Base-by-base conservation (phyloP, 441 rosid species). In the Lepidium campestre region DNA sequence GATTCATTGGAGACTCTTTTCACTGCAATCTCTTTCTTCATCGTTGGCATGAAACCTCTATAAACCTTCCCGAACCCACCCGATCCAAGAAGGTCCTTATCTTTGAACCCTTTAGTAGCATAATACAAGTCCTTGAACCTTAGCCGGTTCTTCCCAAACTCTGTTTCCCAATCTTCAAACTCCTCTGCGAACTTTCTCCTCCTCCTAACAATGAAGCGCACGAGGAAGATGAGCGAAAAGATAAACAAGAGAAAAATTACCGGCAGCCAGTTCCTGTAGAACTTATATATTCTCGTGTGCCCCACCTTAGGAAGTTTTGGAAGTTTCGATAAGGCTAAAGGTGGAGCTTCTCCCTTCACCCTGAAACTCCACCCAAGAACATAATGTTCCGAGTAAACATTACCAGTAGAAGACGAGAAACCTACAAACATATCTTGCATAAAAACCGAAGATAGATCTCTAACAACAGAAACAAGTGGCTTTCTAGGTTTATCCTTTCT, bases 1-100 rank as follows among this genome's bases (percentile, higher is more conserved):
- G 32, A 27, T 27, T 27, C 32, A 2, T 6, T 27, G 7, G 32
- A 27, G 32, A 27, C 32, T 27, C 32, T 27, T 27, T 27, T 27
- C 8, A 27, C 32, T 84, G 97, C 95, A 5, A 88, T 78, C 50
- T 82, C 71, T 12, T 74, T 58, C 9, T 82, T 77, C 1, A 90
- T 73, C 40, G 34, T 71, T 0, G 74, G 79, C 22, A 90, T 57
- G 7, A 67, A 65, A 17, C 97, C 95, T 74, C 57, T 83, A 53
- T 77, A 88, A 52, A 90, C 97, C 13, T 34, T 48, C 5, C 97
- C 92, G 27, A 90, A 90, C 12, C 97, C 95, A 4, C 95, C 93
- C 0, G 62, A 67, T 3, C 95, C 95, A 6, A 90, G 81, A 5
- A 88, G 72, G 76, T 56, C 73, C 58, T 80, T 64, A 8, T 79